A percentile compares a stretch with the other conserved stretches of the same genome.
phyloP scores from a whole-genome alignment of 2,329 filamentous ascomycete species.

The Coniochaeta sp. region DNA sequence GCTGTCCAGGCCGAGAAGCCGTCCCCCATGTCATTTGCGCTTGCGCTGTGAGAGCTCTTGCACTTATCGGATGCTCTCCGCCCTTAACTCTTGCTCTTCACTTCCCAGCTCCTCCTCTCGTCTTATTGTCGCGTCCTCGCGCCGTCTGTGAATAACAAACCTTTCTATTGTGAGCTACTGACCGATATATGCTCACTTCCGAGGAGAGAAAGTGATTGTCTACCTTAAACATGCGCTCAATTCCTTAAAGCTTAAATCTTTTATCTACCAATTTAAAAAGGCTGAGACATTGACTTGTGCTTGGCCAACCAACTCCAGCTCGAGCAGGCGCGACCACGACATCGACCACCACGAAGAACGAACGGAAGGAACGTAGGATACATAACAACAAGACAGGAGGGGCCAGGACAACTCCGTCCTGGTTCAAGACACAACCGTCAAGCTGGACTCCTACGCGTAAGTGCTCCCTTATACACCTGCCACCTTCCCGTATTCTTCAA shows the following conservation, averaged over 20 bases:
- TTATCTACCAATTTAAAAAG: not conserved
- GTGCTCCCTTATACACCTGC: not conserved
- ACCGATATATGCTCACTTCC: too few relatives aligned
- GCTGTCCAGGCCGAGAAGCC: not conserved
- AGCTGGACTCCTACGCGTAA: slow-evolving; percentile 2
- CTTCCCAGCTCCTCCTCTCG: not conserved
- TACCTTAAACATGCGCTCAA: too few relatives aligned
- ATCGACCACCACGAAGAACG: not conserved
- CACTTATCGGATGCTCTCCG: not conserved
- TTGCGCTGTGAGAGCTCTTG: too few relatives aligned
- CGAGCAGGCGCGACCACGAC: not conserved
- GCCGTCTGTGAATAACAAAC: not conserved
- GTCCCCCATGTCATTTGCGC: not conserved
- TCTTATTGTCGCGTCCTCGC: not conserved
- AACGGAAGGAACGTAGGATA: not conserved
- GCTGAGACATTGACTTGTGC: not conserved
- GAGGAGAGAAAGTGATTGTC: too few relatives aligned
- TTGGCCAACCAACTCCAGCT: not conserved
- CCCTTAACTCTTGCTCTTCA: too few relatives aligned
- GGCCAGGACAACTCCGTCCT: not conserved
- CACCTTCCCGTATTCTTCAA: not conserved
- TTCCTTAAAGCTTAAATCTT: not conserved
- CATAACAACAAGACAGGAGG: not conserved
- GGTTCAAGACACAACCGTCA: not conserved
- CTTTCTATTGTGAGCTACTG: not conserved